Percentiles rank a stretch among this genome's conserved stretches.
phyloP scores from a whole-genome alignment of 306 rosid genomes.

The Vicia villosa region DNA sequence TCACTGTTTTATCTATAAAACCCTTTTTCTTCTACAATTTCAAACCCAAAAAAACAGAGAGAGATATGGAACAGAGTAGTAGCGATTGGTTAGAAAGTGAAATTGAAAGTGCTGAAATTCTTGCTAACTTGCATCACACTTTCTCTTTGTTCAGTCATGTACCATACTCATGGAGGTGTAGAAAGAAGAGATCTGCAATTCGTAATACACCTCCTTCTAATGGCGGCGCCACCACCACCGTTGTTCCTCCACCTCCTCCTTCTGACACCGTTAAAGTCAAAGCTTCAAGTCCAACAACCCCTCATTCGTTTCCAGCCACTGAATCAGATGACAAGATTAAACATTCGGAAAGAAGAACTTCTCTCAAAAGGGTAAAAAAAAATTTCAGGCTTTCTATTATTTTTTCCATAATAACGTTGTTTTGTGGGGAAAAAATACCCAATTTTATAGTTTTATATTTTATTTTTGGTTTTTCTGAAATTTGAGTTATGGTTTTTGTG shows the following conservation, averaged over 20 bases:
- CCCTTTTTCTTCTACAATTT: not conserved
- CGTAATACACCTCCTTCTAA: too few species aligned
- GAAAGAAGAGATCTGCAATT: slow-evolving; percentile 54
- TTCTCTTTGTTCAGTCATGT: not conserved
- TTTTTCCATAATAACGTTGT: too few species aligned
- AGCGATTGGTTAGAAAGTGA: not conserved
- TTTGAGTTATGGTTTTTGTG: too few species aligned
- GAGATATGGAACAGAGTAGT: not conserved
- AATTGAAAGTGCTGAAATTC: not conserved
- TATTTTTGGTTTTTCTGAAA: too few species aligned
- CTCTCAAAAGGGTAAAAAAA: slow-evolving; percentile 51
- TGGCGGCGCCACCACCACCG: not conserved
- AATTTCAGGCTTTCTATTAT: too few species aligned
- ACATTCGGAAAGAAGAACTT: slow-evolving; percentile 9
- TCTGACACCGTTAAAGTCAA: slow-evolving; percentile 25
- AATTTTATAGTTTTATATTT: too few species aligned
- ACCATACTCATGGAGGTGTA: slow-evolving; percentile 43
- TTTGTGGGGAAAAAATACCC: too few species aligned
- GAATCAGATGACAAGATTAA: slow-evolving; percentile 56
- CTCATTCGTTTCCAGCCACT: slow-evolving; percentile 44
- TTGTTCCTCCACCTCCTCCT: not conserved
- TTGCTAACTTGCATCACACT: not conserved
- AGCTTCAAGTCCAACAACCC: slow-evolving; percentile 49
- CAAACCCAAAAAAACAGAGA: too few species aligned
- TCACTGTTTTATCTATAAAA: not conserved